A percentile compares a stretch with the other conserved stretches of the same genome.
Evolutionary conservation across 352 stramenopile species (phyloP).

Genomic region (Globisporangium uncinulatum): DNA sequence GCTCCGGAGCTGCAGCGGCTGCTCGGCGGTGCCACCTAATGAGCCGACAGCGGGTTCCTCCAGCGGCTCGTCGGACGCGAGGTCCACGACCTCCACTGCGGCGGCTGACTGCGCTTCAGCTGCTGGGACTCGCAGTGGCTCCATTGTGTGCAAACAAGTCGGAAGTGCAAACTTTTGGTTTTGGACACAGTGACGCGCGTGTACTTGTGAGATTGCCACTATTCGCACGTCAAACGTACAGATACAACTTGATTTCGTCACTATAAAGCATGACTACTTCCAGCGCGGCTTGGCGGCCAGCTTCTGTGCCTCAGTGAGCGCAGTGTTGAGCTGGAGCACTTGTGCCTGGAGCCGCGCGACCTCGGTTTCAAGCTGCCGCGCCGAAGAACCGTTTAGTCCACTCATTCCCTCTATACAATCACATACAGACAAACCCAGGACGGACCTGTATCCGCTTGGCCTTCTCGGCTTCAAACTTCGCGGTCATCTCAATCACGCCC

Average conservation of each 20-base stretch:
- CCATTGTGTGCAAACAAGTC: no score
- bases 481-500: slow-evolving; percentile 43
- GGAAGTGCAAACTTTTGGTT: no score
- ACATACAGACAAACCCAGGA: not conserved
- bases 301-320: not conserved
- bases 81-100: not conserved
- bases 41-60: not conserved
- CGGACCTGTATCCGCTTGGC: slow-evolving; percentile 25
- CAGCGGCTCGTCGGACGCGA: not conserved
- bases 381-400: not conserved
- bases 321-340: not conserved
- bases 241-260: not conserved
- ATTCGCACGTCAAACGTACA: not conserved
- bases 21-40: not conserved
- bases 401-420: not conserved
- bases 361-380: not conserved
- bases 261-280: not conserved
- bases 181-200: no score
- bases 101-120: no score
- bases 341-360: slow-evolving; percentile 1
- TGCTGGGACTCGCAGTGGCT: no score
- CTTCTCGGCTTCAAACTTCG: slow-evolving; percentile 59
- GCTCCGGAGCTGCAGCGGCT: not conserved
- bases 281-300: not conserved
- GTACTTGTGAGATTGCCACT: no score